Conservation (phyloP, 495 filamentous ascomycete species). For the Penicillium bialowiezense region DNA sequence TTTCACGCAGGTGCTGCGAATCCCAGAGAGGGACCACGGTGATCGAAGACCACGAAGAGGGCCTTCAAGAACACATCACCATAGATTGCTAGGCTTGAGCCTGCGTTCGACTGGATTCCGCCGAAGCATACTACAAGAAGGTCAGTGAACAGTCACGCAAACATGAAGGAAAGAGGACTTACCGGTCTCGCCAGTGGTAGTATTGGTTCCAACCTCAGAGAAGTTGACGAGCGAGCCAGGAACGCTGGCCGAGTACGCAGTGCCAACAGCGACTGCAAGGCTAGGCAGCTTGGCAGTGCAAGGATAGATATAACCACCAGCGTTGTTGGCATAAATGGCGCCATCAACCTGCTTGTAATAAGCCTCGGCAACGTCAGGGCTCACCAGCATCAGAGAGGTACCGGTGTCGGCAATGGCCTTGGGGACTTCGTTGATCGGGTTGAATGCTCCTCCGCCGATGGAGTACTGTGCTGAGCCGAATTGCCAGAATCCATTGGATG, state of each 20-base stretch:
- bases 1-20: conserved; percentile 27
- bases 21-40: conserved; percentile 43
- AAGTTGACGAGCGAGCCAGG: conserved; percentile 69
- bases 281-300: conserved; percentile 62
- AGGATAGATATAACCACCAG: conserved; percentile 64
- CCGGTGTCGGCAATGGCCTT: conserved; percentile 69
- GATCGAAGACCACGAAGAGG: conserved; percentile 76
- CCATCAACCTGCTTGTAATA: conserved; percentile 64
- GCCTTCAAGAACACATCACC: conserved; percentile 80
- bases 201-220: conserved; percentile 49
- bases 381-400: conserved; percentile 69
- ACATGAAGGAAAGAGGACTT: conserved; percentile 14
- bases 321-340: conserved; percentile 43
- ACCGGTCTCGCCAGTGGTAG: conserved; percentile 37
- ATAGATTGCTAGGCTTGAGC: conserved; percentile 62
- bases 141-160: conserved; percentile 44
- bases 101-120: conserved; percentile 62
- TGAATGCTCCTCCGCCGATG: conserved; percentile 44
- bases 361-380: conserved; percentile 52
- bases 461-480: conserved; percentile 58
- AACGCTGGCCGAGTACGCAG: conserved; percentile 56
- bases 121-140: conserved; percentile 60
- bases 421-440: conserved; percentile 26
- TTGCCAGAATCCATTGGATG: conserved; percentile 70
- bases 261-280: conserved; percentile 63